phyloP scores from a whole-genome alignment of 306 rosid genomes.

The Fragaria iinumae region DNA sequence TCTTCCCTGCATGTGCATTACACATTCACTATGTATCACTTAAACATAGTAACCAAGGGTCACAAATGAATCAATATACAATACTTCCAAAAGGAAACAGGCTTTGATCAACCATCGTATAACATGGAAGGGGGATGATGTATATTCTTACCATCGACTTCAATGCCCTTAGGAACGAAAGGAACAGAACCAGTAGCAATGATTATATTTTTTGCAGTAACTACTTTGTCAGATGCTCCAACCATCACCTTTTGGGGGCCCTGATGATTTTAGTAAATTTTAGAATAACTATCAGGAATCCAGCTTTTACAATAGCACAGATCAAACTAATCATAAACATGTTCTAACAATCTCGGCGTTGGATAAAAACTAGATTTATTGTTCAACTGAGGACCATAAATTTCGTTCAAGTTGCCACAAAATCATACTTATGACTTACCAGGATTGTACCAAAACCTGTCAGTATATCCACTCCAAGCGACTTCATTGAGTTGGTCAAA shows the following conservation, averaged over 20 bases:
- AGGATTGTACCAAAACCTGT: slow-evolving; percentile 82
- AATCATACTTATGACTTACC: slow-evolving; percentile 46
- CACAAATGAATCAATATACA: not conserved
- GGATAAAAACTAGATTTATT: not conserved
- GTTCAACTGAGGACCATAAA: slow-evolving; percentile 4
- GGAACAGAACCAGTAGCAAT: slow-evolving; percentile 99
- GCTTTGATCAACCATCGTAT: not conserved
- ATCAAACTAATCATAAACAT: not conserved
- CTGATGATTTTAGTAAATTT: slow-evolving; percentile 39
- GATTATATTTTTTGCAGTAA: slow-evolving; percentile 83
- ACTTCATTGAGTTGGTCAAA: slow-evolving; percentile 87
- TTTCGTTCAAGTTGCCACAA: slow-evolving; percentile 3
- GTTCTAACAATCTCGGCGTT: not conserved
- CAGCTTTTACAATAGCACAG: not conserved
- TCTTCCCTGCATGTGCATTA: slow-evolving; percentile 66
- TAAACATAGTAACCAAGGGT: slow-evolving; percentile 3
- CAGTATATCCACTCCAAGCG: slow-evolving; percentile 94
- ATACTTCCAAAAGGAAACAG: not conserved
- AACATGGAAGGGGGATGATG: not conserved
- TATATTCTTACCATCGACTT: slow-evolving; percentile 74
- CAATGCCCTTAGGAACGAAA: slow-evolving; percentile 95
- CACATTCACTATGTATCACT: slow-evolving; percentile 14
- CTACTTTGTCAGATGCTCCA: slow-evolving; percentile 75
- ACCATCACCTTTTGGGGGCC: slow-evolving; percentile 89
- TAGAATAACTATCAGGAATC: slow-evolving; percentile 4